Evolutionary conservation across 495 filamentous ascomycete species (phyloP), one percentile per base, ranked within the genome.

Genomic region (Sordaria brevicollis): DNA sequence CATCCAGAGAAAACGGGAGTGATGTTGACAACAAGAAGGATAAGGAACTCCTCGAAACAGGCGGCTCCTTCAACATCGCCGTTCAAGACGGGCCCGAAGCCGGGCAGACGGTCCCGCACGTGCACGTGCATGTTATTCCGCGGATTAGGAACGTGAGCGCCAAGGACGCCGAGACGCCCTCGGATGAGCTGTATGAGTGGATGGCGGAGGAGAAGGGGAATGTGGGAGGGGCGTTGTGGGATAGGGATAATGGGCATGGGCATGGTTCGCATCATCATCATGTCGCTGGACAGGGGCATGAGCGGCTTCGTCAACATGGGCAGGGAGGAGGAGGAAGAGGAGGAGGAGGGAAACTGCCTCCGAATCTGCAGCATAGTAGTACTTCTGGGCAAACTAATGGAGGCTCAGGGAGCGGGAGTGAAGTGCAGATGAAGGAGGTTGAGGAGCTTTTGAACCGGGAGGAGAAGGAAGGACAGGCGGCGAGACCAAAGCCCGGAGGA

Each of bases 71-170:
- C 76, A 99, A 97, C 79, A 90, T 99, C 67, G 94, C 95, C 0
- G 85, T 99, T 17, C 95, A 99, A 75, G 95, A 99, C 81, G 95
- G 95, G 10, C 79, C 78, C 33, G 91, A 92, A 72, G 93, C 96
- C 1, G 95, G 95, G 0, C 95, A 99, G 84, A 88, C 87, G 33
- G 93, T 99, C 29, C 82, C 91, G 10, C 95, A 99, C 81, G 89
- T 98, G 15, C 96, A 99, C 80, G 89, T 91, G 65, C 96, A 99
- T 82, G 88, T 98, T 37, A 97, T 99, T 67, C 95, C 95, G 29
- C 82, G 95, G 43, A 83, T 83, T 67, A 71, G 74, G 17, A 79
- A 80, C 13, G 69, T 71, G 35, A 84, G 79, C 17, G 81, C 76
- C 62, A 85, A 85, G 73, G 72, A 78, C 21, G 82, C 83, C 11